A percentile compares a stretch with the other conserved stretches of the same genome.
Evolutionary conservation across 1,284 basidiomycete genomes (phyloP).

Genomic region (Wallemia ichthyophaga): DNA sequence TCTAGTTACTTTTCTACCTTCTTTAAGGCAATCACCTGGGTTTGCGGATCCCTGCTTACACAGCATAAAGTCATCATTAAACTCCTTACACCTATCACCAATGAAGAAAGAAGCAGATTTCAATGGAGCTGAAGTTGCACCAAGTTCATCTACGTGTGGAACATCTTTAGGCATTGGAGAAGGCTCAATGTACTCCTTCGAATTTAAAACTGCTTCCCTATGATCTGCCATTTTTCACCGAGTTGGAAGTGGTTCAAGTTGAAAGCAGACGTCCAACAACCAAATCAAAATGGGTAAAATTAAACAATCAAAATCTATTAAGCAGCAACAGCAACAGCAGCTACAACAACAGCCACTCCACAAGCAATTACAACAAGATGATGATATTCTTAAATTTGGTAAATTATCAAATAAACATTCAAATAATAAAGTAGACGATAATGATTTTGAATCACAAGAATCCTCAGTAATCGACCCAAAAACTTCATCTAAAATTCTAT

Average conservation of each 20-base stretch:
- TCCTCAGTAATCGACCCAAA: conserved; percentile 38
- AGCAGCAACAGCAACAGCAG: background rate
- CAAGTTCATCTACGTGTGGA: conserved; percentile 70
- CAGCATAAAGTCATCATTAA: conserved; percentile 99
- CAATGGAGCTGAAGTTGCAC: conserved; percentile 67
- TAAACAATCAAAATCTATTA: background rate
- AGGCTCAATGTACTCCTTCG: conserved; percentile 29
- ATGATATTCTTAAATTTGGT: background rate
- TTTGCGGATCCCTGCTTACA: conserved; percentile 79
- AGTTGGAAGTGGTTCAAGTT: too few species aligned
- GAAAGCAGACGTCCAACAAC: too few species aligned
- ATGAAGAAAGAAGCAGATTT: conserved; percentile 96
- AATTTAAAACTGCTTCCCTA: conserved; percentile 12
- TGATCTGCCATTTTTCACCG: conserved; percentile 11
- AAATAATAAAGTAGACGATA: background rate
- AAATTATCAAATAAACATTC: background rate
- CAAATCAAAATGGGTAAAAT: background rate
- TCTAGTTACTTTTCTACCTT: conserved; percentile 80
- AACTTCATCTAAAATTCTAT: conserved; percentile 63
- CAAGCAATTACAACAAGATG: background rate
- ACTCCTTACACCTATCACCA: conserved; percentile 79
- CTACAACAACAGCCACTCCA: background rate
- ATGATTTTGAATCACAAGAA: background rate
- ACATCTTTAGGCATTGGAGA: conserved; percentile 39
- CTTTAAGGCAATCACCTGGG: conserved; percentile 77